Conservation (phyloP, 441 rosid species). For the Populus hybrid region DNA sequence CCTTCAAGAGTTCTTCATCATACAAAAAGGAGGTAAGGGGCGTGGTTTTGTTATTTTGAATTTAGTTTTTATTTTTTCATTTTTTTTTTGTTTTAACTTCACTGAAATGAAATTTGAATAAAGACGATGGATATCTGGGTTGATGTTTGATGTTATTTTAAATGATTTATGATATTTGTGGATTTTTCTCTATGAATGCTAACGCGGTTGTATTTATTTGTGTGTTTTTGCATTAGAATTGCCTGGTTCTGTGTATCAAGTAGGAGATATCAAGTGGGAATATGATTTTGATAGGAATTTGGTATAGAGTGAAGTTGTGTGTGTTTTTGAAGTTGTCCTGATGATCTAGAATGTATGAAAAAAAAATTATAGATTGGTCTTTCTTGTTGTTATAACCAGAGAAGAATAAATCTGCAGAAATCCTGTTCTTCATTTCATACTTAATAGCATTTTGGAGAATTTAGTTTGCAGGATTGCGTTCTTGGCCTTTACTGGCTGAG, state of each 20-base stretch:
- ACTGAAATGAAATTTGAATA: conserved; percentile 1
- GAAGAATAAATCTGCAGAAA: not conserved
- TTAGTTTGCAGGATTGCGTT: not conserved
- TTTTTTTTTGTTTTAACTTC: no score
- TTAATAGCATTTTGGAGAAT: not conserved
- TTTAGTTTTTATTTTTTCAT: no score
- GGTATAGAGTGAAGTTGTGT: not conserved
- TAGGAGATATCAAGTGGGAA: not conserved
- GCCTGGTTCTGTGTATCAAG: not conserved
- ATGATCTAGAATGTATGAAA: not conserved
- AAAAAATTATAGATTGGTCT: not conserved
- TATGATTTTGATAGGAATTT: not conserved
- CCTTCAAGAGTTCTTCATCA: conserved; percentile 17
- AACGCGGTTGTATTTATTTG: not conserved
- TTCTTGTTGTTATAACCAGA: not conserved
- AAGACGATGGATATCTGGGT: not conserved
- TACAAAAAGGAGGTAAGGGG: conserved; percentile 17
- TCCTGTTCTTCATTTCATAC: not conserved
- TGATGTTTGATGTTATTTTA: not conserved
- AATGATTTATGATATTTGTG: not conserved
- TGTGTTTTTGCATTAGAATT: not conserved
- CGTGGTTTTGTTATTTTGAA: not conserved
- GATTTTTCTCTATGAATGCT: not conserved
- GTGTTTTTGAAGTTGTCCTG: not conserved
- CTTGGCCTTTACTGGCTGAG: not conserved